Base-by-base conservation (phyloP, 1,139 yeast genomes). In the Zygoascus sp. region DNA sequence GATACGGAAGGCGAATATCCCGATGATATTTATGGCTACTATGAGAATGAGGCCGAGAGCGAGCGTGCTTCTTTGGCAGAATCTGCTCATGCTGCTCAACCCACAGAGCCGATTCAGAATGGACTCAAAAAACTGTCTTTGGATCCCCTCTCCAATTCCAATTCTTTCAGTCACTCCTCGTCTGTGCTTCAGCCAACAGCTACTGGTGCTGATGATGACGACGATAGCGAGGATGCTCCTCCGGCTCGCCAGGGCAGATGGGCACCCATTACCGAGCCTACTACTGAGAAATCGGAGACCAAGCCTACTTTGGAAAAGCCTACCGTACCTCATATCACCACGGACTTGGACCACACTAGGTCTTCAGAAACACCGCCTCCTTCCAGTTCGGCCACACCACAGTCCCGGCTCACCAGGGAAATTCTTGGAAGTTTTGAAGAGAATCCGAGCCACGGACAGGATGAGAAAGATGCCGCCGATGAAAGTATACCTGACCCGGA, bases 401-500 rank as follows among this genome's bases (percentile, higher is more conserved):
- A 40, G 16, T n/a, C 39, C 8, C 30, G 51, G 39, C 54, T 61
- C 19, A 55, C 56, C 20, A 50, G 52, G 5, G 64, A 60, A 37
- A 62, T 60, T 17, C 46, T 60, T 35, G 56, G 58, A 13, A 50
- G 58, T 8, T 52, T 59, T 5, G 37, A 19, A 21, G 37, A 32
- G 10, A 34, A 36, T 13, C 46, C n/a, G n/a, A n/a, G n/a, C n/a
- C n/a, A n/a, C n/a, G n/a, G 32, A 2, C 22, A 9, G 7, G 44
- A 32, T 9, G 41, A 42, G 15, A 48, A 46, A 19, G 50, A 45
- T 10, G 37, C 43, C 10, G 41, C 40, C 23, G 53, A 50, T 13
- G 50, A 47, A 16, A 44, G 45, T 15, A 40, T 40, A n/a, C 57
- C 56, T 1, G 61, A 56, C 41, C 57, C 59, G 0, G 68, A 62